Base-by-base conservation (phyloP, 148 eudicot genomes). In the Drosera capensis region DNA sequence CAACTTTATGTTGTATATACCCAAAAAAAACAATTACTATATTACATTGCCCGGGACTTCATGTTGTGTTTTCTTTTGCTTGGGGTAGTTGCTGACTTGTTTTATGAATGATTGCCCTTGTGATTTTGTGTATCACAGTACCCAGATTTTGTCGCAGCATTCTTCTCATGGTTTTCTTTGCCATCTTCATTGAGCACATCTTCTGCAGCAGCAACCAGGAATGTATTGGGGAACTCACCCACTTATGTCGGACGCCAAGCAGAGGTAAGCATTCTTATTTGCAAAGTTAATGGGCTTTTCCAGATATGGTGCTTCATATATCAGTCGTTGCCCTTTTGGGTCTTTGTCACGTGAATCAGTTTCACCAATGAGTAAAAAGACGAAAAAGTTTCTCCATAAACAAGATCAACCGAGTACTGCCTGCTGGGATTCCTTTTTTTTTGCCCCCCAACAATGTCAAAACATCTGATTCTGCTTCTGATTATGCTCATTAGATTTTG, bases 151-250 rank as follows among this genome's bases (percentile, higher is more conserved):
- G 52, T 88, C 39, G 74, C 87, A 29, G 73, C 93, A 17, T 58
- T 80, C 54, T 88, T 88, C 69, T 75, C 87, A 18, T 71, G 92
- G 44, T 38, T 84, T 45, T 68, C 86, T 40, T 78, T 57, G 79
- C 92, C 87, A 34, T 80, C 92, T 35, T 54, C 25, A 22, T 69
- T 81, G 43, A 71, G 71, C 60, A 52, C 82, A 29, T 39, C 71
- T 26, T 46, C 95, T 54, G 48, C 78, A 43, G 39, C 75, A 52
- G 74, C 73, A 45, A 24, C 71, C 43, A 77, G 96, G 55, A 83
- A 73, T 62, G 67, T 71, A 30, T 28, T 60, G 41, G 65, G 68
- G 43, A 66, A 60, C 51, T 52, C 52, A 52, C 93, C 86, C 45
- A 48, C 75, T 30, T 69, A 54, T 46, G 55, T 68, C 20, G 74